These are phyloP conservation scores for Ophiostoma australiae DNA, from an alignment of 2,329 filamentous ascomycete genomes.

Conservation along the genomic window DNA sequence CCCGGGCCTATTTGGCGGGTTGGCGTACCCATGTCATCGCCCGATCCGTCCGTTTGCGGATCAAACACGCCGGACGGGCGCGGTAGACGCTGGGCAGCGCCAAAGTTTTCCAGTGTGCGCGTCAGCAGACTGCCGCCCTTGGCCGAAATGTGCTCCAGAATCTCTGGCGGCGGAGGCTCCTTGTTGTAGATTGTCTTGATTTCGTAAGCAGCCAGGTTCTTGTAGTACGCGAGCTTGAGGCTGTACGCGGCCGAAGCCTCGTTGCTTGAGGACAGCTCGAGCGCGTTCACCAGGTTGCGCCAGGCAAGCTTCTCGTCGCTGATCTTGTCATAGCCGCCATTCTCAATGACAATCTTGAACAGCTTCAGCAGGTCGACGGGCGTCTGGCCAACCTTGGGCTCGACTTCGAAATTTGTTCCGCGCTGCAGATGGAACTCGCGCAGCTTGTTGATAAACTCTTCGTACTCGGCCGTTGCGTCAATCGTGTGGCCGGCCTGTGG, in stretches of 20 bases:
- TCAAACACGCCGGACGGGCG: slow-evolving; percentile 41
- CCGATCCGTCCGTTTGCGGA: neutral
- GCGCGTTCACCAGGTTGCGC: slow-evolving; percentile 71
- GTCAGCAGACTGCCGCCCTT: slow-evolving; percentile 76
- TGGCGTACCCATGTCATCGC: slow-evolving; percentile 32
- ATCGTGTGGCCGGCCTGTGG: slow-evolving; percentile 41
- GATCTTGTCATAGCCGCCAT: slow-evolving; percentile 81
- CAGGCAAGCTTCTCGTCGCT: slow-evolving; percentile 80
- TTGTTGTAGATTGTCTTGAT: slow-evolving; percentile 71
- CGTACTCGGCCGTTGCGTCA: slow-evolving; percentile 64
- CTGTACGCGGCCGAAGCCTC: slow-evolving; percentile 79
- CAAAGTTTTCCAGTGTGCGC: slow-evolving; percentile 70
- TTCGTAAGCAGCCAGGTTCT: slow-evolving; percentile 81
- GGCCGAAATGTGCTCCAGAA: slow-evolving; percentile 79
- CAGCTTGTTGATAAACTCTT: slow-evolving; percentile 71
- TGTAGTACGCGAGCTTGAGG: slow-evolving; percentile 84
- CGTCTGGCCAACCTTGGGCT: slow-evolving; percentile 73
- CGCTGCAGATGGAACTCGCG: slow-evolving; percentile 70
- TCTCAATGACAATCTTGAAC: slow-evolving; percentile 69
- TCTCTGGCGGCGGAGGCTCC: slow-evolving; percentile 81
- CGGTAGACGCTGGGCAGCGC: slow-evolving; percentile 32
- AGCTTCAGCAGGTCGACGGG: slow-evolving; percentile 73
- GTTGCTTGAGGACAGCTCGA: slow-evolving; percentile 69
- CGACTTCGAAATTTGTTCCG: slow-evolving; percentile 71
- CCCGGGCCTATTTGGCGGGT: slow-evolving; percentile 48